Conservation (phyloP, 305 asterid species). For the Vinca major region DNA sequence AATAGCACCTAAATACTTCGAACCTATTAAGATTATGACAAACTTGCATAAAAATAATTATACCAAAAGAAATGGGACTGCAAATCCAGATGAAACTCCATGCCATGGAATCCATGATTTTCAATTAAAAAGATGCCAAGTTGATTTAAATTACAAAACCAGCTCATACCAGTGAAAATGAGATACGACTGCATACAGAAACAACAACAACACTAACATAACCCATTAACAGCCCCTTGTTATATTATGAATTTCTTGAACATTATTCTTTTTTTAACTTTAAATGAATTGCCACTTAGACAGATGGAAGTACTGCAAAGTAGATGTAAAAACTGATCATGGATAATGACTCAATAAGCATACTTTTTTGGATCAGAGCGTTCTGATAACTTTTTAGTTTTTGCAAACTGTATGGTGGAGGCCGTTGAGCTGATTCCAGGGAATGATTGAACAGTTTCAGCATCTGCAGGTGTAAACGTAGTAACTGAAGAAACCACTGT, state of each 20-base stretch:
- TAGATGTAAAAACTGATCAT: constrained; percentile 1
- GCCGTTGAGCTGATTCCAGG: constrained; percentile 64
- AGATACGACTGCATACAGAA: not conserved
- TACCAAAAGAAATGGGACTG: too few species aligned
- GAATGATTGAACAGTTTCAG: constrained; percentile 63
- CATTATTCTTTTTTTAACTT: not conserved
- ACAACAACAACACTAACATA: too few species aligned
- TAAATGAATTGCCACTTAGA: not conserved
- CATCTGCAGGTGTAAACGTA: constrained; percentile 61
- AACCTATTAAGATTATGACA: not conserved
- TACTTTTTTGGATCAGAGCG: constrained; percentile 92
- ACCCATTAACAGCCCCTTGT: not conserved
- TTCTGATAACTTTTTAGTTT: constrained; percentile 80
- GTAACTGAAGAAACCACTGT: constrained; percentile 56
- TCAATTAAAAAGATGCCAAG: not conserved
- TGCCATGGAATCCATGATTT: not conserved
- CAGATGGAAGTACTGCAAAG: not conserved
- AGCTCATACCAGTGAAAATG: not conserved
- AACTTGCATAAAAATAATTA: not conserved
- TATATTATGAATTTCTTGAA: not conserved
- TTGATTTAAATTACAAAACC: not conserved
- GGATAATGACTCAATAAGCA: constrained; percentile 22
- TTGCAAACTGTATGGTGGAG: constrained; percentile 80
- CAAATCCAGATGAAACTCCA: not conserved
- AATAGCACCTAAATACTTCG: not conserved